Percentiles rank a stretch among this genome's conserved stretches.
These are phyloP conservation scores for Mimosa bimucronata DNA, from an alignment of 306 rosid species.

Conservation along the genomic window DNA sequence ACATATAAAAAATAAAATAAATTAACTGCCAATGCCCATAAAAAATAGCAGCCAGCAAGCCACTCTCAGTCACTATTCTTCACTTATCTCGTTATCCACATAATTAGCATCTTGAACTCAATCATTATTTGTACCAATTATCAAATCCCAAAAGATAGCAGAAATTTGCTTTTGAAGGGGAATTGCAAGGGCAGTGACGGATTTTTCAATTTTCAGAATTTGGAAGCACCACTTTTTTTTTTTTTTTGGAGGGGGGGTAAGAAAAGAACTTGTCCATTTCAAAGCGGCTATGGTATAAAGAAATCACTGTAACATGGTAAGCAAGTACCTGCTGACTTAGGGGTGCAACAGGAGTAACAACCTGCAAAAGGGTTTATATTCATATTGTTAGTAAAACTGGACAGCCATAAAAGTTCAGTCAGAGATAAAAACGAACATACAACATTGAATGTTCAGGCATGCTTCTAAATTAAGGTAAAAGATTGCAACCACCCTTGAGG, in stretches of 20 bases:
- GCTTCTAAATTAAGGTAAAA: too few relatives aligned
- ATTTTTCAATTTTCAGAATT: background rate
- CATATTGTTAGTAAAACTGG: constrained; percentile 17
- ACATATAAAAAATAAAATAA: constrained; percentile 7
- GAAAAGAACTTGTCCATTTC: background rate
- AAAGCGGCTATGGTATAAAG: background rate
- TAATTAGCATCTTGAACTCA: constrained; percentile 11
- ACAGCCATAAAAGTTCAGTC: background rate
- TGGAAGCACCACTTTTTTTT: background rate
- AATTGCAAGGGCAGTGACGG: background rate
- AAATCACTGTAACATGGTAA: background rate
- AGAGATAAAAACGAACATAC: background rate
- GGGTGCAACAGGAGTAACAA: constrained; percentile 98
- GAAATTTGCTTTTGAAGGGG: background rate
- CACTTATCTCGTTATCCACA: too few relatives aligned
- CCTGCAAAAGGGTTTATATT: constrained; percentile 57
- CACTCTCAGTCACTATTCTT: background rate
- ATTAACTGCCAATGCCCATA: background rate
- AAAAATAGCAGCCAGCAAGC: background rate
- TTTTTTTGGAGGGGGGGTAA: background rate
- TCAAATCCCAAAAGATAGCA: background rate
- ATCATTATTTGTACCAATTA: background rate
- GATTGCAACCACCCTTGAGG: background rate
- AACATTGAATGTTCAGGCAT: background rate
- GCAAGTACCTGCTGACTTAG: constrained; percentile 90